Base-by-base conservation (phyloP, 2,329 filamentous ascomycete species). In the Aspergillus luchuensis region DNA sequence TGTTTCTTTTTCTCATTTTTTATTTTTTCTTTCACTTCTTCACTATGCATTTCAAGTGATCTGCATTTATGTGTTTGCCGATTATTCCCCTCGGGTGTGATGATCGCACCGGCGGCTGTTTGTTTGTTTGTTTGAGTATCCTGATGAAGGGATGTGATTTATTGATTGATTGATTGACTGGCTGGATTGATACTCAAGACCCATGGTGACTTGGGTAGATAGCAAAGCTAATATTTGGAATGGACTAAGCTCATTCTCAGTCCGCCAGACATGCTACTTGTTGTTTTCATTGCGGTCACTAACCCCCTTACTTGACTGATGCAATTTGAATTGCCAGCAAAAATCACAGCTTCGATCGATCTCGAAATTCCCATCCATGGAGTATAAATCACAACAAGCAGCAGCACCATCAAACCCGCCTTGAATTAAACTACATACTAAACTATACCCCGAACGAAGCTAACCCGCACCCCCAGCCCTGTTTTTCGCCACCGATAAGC, bases 21-120 rank as follows among this genome's bases (percentile, higher is more conserved):
- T 15, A 8, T 54, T 53, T 52, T 38, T 43, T 49, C 28, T 39
- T 52, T 50, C 28, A 21, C 21, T 56, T 41, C 52, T 21, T 43
- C 50, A 45, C n/a, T 52, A 15, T 53, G 38, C 21, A 17, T 45
- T 51, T 51, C 13, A 15, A 5, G 36, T 39, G 39, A 15, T 23
- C 13, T 45, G 41, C 41, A 45, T 45, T 45, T 19, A 7, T 45
- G 41, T 45, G 41, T 45, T 36, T 45, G 41, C 41, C 41, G 41
- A 45, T 52, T 58, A 61, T 61, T 61, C 59, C 59, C 59, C 59
- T 61, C 59, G 41, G 41, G 61, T 63, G 61, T 61, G 54, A 57
- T 52, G 47, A 58, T 58, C 52, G 58, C 61, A 63, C 61, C 56
- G 61, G 61, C 58, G 58, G 58, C 58, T 61, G 58, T 64, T 56